phyloP scores from a whole-genome alignment of 2,329 filamentous ascomycete species.

The Teratosphaeria gauchensis region DNA sequence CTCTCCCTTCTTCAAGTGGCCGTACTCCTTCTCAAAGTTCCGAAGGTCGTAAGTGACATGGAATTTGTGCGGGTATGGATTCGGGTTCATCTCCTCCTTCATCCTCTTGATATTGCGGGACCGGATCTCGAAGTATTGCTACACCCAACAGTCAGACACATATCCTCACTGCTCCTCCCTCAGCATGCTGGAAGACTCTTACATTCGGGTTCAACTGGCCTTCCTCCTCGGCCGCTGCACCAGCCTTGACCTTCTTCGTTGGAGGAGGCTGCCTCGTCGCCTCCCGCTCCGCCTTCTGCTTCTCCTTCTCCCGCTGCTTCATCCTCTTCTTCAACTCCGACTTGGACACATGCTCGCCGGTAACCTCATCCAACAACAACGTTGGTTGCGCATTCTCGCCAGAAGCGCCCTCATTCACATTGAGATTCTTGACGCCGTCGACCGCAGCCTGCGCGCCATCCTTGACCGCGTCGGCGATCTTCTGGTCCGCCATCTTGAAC shows the following conservation, averaged over 20 bases:
- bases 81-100: conserved; percentile 60
- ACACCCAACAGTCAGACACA: conserved; percentile 11
- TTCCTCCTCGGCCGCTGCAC: conserved; percentile 52
- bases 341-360: conserved; percentile 65
- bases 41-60: conserved; percentile 72
- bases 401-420: conserved; percentile 21
- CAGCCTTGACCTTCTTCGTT: conserved; percentile 51
- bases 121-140: conserved; percentile 96
- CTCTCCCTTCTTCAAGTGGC: conserved; percentile 80
- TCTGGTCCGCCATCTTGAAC: not conserved
- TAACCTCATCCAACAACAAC: conserved; percentile 85
- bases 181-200: conserved; percentile 17
- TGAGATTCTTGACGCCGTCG: conserved; percentile 25
- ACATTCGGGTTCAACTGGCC: conserved; percentile 66
- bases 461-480: not conserved
- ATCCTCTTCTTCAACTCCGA: conserved; percentile 75
- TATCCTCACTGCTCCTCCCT: not conserved
- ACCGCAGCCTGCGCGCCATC: conserved; percentile 27
- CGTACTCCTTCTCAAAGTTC: conserved; percentile 70
- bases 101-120: conserved; percentile 72
- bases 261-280: conserved; percentile 52
- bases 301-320: conserved; percentile 81
- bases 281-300: conserved; percentile 80
- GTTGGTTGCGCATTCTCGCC: conserved; percentile 15
- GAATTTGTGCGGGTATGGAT: conserved; percentile 93